Evolutionary conservation across 1,284 basidiomycete species (phyloP), one percentile per base, ranked within the genome.

Genomic region (Cryptococcus sp.): DNA sequence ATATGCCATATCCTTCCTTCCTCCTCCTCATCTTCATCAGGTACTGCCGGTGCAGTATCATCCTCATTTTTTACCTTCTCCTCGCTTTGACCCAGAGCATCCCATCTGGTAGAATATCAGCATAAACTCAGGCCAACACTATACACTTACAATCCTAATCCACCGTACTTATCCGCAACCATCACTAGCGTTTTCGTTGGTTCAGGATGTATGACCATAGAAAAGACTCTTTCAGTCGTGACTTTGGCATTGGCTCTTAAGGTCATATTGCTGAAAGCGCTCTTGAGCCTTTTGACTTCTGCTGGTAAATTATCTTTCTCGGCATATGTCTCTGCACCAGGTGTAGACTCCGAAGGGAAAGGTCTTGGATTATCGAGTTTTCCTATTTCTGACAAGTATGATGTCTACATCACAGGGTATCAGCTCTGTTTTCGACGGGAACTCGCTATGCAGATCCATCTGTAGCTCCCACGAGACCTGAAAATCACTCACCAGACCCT

Each of bases 151-250:
- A 79, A 71, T 7, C 76, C 77, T 5, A 80, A 59, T 53, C 71
- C 61, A 3, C 79, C 79, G 5, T 69, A 60, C 60, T 79, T 79
- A 58, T 79, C 79, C 3, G 79, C 80, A 0, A 73, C 72, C 44
- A 80, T 73, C 6, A 79, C 72, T 10, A 81, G 57, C n/a, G 73
- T 73, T 51, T 76, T 78, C 1, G 63, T 68, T 42, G 53, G 58
- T 13, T 76, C 73, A 0, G 79, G 79, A 61, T 81, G 79, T 0
- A 80, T 72, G 5, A 62, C 63, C 69, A 81, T 76, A 35, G 70
- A 73, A 65, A 74, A 81, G 7, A 79, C 73, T 14, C 79, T 66
- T 38, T 79, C 79, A 1, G 66, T 65, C 11, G 75, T 76, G 49
- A 79, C 72, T 56, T 77, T 76, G 7, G 63, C 62, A 51, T 74